These are phyloP conservation scores for Garcia nutans DNA, from an alignment of 345 rosid genomes.

Conservation along the genomic window DNA sequence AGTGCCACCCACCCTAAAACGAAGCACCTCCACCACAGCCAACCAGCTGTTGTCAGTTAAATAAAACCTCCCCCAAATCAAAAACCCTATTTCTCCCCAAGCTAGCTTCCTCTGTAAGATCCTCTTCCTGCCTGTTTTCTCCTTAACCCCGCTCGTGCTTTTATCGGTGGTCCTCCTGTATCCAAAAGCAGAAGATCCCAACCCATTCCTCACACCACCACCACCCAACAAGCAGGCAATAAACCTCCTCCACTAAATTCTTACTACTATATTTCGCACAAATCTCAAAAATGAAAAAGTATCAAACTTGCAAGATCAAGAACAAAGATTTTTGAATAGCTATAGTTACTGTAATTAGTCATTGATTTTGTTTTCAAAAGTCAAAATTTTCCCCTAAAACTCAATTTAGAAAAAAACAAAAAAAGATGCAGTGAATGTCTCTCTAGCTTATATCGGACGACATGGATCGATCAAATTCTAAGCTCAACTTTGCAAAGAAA, in stretches of 20 bases:
- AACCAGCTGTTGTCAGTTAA: slow-evolving; percentile 17
- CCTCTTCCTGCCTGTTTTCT: slow-evolving; percentile 97
- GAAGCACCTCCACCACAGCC: slow-evolving; percentile 15
- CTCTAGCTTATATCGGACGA: slow-evolving; percentile 85
- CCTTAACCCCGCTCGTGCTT: slow-evolving; percentile 79
- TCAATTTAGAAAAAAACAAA: neutral
- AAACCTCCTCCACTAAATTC: slow-evolving; percentile 8
- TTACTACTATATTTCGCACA: neutral
- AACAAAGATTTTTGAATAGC: neutral
- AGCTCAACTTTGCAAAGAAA: slow-evolving; percentile 11
- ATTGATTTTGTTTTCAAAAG: neutral
- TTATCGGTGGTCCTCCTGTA: slow-evolving; percentile 83
- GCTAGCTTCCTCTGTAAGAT: slow-evolving; percentile 92
- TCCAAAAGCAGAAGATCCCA: slow-evolving; percentile 66
- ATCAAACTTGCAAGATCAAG: slow-evolving; percentile 25
- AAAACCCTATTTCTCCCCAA: slow-evolving; percentile 17
- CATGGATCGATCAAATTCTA: slow-evolving; percentile 46
- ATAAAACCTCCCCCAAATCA: slow-evolving; percentile 15
- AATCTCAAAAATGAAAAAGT: slow-evolving; percentile 15
- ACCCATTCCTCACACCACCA: slow-evolving; percentile 63
- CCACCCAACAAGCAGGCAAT: slow-evolving; percentile 9
- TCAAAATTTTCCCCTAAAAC: neutral
- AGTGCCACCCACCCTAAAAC: slow-evolving; percentile 23
- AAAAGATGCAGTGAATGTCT: neutral
- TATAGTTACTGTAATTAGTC: slow-evolving; percentile 19